Conservation (phyloP, 2,329 filamentous ascomycete species). For the Botryotinia narcissicola region DNA sequence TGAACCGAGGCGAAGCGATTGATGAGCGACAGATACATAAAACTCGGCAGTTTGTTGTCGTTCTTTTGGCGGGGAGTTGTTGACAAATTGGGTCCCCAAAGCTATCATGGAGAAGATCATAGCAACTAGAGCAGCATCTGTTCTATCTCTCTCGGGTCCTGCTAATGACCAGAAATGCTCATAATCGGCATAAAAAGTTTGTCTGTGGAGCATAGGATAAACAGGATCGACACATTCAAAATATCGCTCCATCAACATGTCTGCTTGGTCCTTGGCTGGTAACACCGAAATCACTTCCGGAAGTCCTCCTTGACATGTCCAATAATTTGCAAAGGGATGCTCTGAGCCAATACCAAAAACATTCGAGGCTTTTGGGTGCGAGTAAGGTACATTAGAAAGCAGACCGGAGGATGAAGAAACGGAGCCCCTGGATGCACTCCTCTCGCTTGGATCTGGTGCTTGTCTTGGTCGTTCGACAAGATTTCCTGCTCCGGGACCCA, state of each 20-base stretch:
- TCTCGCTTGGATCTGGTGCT: conserved; percentile 27
- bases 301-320: conserved; percentile 75
- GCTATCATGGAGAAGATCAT: conserved; percentile 76
- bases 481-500: conserved; percentile 31
- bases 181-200: conserved; percentile 75
- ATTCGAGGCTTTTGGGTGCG: conserved; percentile 67
- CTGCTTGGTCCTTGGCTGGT: conserved; percentile 72
- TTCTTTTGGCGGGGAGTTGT: conserved; percentile 52
- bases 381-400: conserved; percentile 71
- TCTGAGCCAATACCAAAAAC: conserved; percentile 79
- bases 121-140: conserved; percentile 68
- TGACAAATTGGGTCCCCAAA: conserved; percentile 73
- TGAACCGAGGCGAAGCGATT: conserved; percentile 70
- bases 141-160: conserved; percentile 54
- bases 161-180: conserved; percentile 71
- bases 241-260: conserved; percentile 63
- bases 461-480: conserved; percentile 30
- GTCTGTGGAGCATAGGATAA: conserved; percentile 75
- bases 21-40: conserved; percentile 76
- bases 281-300: conserved; percentile 73
- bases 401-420: conserved; percentile 51
- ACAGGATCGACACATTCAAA: conserved; percentile 74
- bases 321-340: conserved; percentile 80
- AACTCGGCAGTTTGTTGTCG: conserved; percentile 76
- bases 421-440: conserved; percentile 32